Percentiles rank a stretch among this genome's conserved stretches.
These are phyloP conservation scores for Mucor velutinosus DNA, from an alignment of 371 early-diverging fungal species.

Conservation along the genomic window DNA sequence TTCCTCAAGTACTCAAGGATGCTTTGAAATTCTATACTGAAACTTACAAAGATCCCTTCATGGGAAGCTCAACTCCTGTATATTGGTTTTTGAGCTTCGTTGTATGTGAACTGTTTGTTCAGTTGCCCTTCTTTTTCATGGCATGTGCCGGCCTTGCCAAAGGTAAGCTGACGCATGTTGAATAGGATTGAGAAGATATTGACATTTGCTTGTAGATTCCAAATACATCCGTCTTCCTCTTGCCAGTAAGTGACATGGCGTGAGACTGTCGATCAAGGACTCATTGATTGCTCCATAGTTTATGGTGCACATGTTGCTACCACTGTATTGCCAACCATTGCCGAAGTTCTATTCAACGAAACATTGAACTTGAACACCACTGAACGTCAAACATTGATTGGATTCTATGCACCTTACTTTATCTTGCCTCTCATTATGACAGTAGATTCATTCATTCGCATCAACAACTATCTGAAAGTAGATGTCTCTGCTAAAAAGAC, in stretches of 20 bases:
- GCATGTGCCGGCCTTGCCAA: constrained; percentile 53
- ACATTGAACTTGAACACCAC: constrained; percentile 25
- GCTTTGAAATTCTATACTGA: constrained; percentile 39
- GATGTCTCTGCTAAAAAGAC: constrained; percentile 1
- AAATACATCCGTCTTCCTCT: constrained; percentile 46
- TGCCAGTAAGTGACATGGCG: constrained; percentile 26
- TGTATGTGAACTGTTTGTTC: constrained; percentile 58
- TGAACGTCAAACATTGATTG: constrained; percentile 43
- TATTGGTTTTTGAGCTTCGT: constrained; percentile 64
- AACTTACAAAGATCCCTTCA: constrained; percentile 61
- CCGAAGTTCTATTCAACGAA: constrained; percentile 48
- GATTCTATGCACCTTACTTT: constrained; percentile 62
- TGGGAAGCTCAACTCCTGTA: constrained; percentile 36
- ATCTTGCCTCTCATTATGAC: constrained; percentile 56
- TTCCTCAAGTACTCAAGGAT: constrained; percentile 43
- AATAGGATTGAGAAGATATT: neutral
- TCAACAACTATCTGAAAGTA: constrained; percentile 14
- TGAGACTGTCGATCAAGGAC: neutral
- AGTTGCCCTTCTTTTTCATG: constrained; percentile 69
- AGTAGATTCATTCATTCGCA: constrained; percentile 42
- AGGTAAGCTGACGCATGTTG: constrained; percentile 22
- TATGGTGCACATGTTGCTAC: constrained; percentile 70
- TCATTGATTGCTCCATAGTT: constrained; percentile 13
- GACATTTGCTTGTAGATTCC: neutral
- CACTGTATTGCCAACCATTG: constrained; percentile 56